Percentiles rank a stretch among this genome's conserved stretches.
Conservation (phyloP, 2,329 filamentous ascomycete species). For the Penicillium sp. region DNA sequence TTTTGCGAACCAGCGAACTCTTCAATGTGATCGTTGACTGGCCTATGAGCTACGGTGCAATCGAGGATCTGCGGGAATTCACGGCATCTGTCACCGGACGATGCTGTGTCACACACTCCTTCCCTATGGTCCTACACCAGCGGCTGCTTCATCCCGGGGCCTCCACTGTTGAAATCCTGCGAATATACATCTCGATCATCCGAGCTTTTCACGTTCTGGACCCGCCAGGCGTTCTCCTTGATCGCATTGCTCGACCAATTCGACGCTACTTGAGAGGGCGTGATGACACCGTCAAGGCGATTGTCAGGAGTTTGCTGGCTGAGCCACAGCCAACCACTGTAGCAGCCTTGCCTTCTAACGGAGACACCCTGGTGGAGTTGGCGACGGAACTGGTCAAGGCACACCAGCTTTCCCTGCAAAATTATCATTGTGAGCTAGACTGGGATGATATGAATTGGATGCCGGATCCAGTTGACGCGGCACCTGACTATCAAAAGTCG, state of each 20-base stretch:
- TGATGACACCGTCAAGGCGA: conserved; percentile 64
- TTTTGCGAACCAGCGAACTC: conserved; percentile 54
- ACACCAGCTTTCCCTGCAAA: conserved; percentile 42
- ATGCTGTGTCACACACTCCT: conserved; percentile 54
- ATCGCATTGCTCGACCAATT: conserved; percentile 64
- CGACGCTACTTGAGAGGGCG: conserved; percentile 62
- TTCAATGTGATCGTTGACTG: conserved; percentile 63
- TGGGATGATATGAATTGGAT: conserved; percentile 94
- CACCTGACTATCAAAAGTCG: conserved; percentile 84
- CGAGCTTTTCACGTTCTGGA: conserved; percentile 62
- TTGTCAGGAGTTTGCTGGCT: conserved; percentile 62
- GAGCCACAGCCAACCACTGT: conserved; percentile 47
- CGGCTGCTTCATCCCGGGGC: conserved; percentile 62
- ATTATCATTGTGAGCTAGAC: conserved; percentile 66
- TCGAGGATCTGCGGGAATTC: conserved; percentile 60
- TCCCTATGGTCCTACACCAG: conserved; percentile 52
- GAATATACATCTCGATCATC: conserved; percentile 66
- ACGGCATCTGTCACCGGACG: conserved; percentile 54
- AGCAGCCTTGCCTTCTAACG: conserved; percentile 24
- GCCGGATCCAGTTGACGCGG: conserved; percentile 88
- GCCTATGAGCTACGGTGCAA: conserved; percentile 57
- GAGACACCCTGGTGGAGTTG: conserved; percentile 52
- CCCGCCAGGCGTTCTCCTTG: conserved; percentile 63
- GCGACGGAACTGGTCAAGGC: conserved; percentile 51
- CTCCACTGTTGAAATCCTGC: conserved; percentile 64